Percentiles rank a stretch among this genome's conserved stretches.
Evolutionary conservation across 169 alveolate species (phyloP).

Genomic region (Plasmodium yoelii): DNA sequence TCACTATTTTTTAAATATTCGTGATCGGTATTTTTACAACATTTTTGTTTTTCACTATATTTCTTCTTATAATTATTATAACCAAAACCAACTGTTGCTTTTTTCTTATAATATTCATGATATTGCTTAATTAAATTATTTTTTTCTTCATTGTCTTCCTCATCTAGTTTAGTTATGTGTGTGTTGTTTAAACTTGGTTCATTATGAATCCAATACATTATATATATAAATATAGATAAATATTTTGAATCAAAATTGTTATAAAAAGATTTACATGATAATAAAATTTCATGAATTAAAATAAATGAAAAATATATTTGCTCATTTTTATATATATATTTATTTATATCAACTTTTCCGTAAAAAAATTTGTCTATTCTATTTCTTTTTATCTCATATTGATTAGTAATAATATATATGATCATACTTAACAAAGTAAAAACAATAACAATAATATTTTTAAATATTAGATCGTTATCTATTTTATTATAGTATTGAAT

Average conservation of each 20-base stretch:
- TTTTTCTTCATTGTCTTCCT: slow-evolving; percentile 31
- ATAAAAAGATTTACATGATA: slow-evolving; percentile 53
- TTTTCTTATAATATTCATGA: slow-evolving; percentile 32
- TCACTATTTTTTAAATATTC: slow-evolving; percentile 10
- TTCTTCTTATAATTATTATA: background rate
- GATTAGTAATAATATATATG: slow-evolving; percentile 19
- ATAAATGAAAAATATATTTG: slow-evolving; percentile 55
- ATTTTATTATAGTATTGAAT: slow-evolving; percentile 45
- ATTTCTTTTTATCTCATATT: slow-evolving; percentile 22
- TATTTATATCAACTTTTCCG: slow-evolving; percentile 25
- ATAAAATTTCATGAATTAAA: slow-evolving; percentile 35
- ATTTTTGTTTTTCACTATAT: background rate
- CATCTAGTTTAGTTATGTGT: slow-evolving; percentile 7
- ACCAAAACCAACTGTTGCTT: slow-evolving; percentile 4
- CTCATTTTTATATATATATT: slow-evolving; percentile 54
- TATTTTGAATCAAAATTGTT: slow-evolving; percentile 18
- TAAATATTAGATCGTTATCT: slow-evolving; percentile 35
- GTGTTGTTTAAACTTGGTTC: slow-evolving; percentile 15
- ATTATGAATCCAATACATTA: slow-evolving; percentile 33
- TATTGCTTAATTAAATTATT: slow-evolving; percentile 27
- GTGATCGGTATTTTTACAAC: background rate
- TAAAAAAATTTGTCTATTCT: slow-evolving; percentile 20
- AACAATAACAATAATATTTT: slow-evolving; percentile 33
- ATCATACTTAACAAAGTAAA: slow-evolving; percentile 48
- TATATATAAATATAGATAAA: slow-evolving; percentile 54